phyloP scores from a whole-genome alignment of 2,329 filamentous ascomycete species.

The Nothophoma quercina region DNA sequence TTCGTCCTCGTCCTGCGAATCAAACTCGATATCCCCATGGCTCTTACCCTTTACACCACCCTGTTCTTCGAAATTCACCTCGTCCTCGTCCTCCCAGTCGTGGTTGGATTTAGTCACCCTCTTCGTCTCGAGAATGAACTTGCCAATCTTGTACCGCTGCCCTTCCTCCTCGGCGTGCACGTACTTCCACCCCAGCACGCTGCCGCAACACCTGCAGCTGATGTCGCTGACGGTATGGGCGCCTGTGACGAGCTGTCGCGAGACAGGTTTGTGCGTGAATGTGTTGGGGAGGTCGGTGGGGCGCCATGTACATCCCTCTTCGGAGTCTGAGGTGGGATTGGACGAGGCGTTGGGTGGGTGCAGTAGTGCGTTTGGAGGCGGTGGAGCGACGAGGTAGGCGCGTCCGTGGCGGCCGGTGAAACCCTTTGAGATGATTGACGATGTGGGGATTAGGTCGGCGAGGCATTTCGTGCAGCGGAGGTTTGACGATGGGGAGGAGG shows the following conservation, averaged over 20 bases:
- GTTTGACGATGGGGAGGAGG: slow-evolving; percentile 56
- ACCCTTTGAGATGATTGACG: slow-evolving; percentile 69
- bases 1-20: slow-evolving; percentile 71
- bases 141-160: slow-evolving; percentile 71
- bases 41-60: slow-evolving; percentile 21
- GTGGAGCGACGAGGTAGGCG: slow-evolving; percentile 67
- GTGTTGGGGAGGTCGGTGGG: slow-evolving; percentile 64
- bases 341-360: slow-evolving; percentile 35
- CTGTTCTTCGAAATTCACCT: slow-evolving; percentile 21
- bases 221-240: slow-evolving; percentile 69
- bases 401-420: slow-evolving; percentile 71
- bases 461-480: slow-evolving; percentile 67
- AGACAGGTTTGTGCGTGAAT: slow-evolving; percentile 62
- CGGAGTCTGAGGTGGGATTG: too few relatives aligned
- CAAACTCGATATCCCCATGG: slow-evolving; percentile 62
- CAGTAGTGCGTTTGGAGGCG: slow-evolving; percentile 29
- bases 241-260: slow-evolving; percentile 68
- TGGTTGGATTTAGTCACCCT: slow-evolving; percentile 56
- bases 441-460: slow-evolving; percentile 64
- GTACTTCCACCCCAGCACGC: slow-evolving; percentile 70
- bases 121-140: slow-evolving; percentile 70
- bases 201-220: slow-evolving; percentile 63
- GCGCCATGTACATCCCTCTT: slow-evolving; percentile 16
- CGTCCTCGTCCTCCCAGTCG: slow-evolving; percentile 58
- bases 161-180: slow-evolving; percentile 67